Conservation (phyloP, 345 rosid species). For the Arabidopsis suecica region DNA sequence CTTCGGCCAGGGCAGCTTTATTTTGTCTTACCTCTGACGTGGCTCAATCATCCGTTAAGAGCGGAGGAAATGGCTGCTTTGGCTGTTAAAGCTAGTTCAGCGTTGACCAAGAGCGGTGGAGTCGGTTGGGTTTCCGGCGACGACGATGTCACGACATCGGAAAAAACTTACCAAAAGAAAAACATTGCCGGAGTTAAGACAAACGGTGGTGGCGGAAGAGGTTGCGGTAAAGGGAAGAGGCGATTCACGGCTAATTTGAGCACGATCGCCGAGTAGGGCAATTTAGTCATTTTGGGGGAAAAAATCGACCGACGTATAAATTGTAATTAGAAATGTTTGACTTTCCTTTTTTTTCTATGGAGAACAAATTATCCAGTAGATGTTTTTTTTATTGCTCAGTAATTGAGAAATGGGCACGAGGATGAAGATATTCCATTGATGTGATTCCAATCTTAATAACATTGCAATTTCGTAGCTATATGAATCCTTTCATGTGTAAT, state of each 20-base stretch:
- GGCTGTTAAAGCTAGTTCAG: constrained; percentile 95
- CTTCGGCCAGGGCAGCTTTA: constrained; percentile 88
- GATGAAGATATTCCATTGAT: constrained; percentile 22
- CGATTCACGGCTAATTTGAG: constrained; percentile 61
- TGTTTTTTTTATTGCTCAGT: constrained; percentile 3
- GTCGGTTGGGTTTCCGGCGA: constrained; percentile 32
- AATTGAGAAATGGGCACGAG: constrained; percentile 33
- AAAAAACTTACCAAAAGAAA: background rate
- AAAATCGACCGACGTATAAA: constrained; percentile 22
- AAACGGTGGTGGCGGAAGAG: constrained; percentile 34
- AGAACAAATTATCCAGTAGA: constrained; percentile 23
- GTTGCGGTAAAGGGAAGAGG: constrained; percentile 49
- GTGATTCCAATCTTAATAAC: constrained; percentile 33
- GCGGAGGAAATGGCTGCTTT: constrained; percentile 96
- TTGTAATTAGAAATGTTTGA: constrained; percentile 43
- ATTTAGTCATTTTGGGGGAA: constrained; percentile 22
- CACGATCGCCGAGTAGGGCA: constrained; percentile 74
- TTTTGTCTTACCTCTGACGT: constrained; percentile 74
- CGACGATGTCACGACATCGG: background rate
- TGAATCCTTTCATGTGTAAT: background rate
- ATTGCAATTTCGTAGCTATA: constrained; percentile 9
- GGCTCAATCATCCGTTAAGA: constrained; percentile 67
- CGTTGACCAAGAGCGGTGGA: constrained; percentile 52
- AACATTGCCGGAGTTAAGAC: constrained; percentile 21
- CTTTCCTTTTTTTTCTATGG: background rate